Evolutionary conservation across 805 yeast species (phyloP).

Genomic region (Vanderwaltozyma tropicalis): DNA sequence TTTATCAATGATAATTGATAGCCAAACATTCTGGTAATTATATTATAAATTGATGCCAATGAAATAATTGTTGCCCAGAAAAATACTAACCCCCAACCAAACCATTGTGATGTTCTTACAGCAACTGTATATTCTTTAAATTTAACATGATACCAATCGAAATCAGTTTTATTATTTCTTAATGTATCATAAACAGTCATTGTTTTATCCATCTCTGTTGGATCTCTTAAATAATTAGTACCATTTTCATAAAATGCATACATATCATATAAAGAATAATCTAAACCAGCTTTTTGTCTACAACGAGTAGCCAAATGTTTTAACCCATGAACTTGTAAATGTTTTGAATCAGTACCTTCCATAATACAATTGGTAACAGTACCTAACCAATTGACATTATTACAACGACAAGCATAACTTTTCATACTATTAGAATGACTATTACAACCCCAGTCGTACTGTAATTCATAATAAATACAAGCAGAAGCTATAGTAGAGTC

Average conservation of each 20-base stretch:
- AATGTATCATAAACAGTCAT: constrained; percentile 27
- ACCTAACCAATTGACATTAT: constrained; percentile 35
- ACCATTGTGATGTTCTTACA: constrained; percentile 32
- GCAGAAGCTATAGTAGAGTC: constrained; percentile 27
- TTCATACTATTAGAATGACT: constrained; percentile 27
- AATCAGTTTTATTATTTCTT: constrained; percentile 25
- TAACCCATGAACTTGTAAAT: constrained; percentile 31
- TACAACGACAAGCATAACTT: constrained; percentile 33
- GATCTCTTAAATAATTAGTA: constrained; percentile 25
- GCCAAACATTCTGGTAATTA: constrained; percentile 20
- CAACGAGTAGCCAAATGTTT: constrained; percentile 29
- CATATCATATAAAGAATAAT: constrained; percentile 29
- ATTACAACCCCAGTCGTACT: constrained; percentile 36
- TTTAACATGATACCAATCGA: constrained; percentile 26
- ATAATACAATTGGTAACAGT: constrained; percentile 35
- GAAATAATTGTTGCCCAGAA: constrained; percentile 32
- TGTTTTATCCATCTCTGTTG: constrained; percentile 18
- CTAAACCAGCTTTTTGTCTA: constrained; percentile 20
- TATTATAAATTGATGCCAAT: constrained; percentile 25
- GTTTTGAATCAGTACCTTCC: constrained; percentile 23
- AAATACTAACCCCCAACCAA: constrained; percentile 38
- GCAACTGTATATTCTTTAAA: constrained; percentile 31
- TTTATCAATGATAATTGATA: constrained; percentile 9
- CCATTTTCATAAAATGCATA: constrained; percentile 29
- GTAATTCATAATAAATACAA: constrained; percentile 32